Evolutionary conservation across 2,329 filamentous ascomycete genomes (phyloP).

Genomic region (Aspergillus candidus): DNA sequence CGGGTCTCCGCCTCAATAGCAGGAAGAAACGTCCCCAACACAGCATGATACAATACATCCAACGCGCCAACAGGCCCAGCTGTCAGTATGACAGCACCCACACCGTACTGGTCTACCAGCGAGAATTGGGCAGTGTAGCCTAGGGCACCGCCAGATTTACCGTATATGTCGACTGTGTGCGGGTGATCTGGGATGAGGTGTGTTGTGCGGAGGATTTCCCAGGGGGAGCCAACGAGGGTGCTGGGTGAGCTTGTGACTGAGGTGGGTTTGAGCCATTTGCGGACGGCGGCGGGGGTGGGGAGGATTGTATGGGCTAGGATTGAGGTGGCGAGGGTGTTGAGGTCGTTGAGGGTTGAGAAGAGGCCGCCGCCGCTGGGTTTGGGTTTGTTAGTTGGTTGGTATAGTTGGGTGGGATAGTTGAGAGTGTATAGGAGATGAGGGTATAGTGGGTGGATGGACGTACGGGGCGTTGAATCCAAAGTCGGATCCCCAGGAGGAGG

Average conservation of each 20-base stretch:
- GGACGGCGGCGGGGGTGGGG: slow-evolving; percentile 18
- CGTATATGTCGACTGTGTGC: slow-evolving; percentile 29
- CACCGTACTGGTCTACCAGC: slow-evolving; percentile 33
- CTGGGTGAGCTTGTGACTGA: slow-evolving; percentile 25
- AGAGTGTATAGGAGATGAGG: too few relatives aligned
- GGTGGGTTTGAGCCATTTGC: slow-evolving; percentile 33
- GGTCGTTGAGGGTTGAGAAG: slow-evolving; percentile 30
- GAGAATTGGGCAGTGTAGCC: slow-evolving; percentile 33
- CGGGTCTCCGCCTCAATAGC: slow-evolving; percentile 25
- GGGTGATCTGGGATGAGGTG: slow-evolving; percentile 22
- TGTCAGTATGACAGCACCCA: slow-evolving; percentile 27
- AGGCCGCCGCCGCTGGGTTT: slow-evolving; percentile 29
- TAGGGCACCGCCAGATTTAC: slow-evolving; percentile 31
- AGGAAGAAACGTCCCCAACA: slow-evolving; percentile 23
- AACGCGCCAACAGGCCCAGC: slow-evolving; percentile 23
- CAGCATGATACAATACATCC: slow-evolving; percentile 23
- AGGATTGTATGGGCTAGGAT: slow-evolving; percentile 25
- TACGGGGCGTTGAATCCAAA: slow-evolving; percentile 31
- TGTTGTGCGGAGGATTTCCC: slow-evolving; percentile 32
- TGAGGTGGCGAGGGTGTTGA: slow-evolving; percentile 23
- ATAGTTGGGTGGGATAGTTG: too few relatives aligned
- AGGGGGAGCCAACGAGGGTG: slow-evolving; percentile 32
- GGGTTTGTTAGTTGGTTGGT: slow-evolving; percentile 1
- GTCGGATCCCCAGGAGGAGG: slow-evolving; percentile 30
- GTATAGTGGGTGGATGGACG: slow-evolving; percentile 7